Base-by-base conservation (phyloP, 148 eudicot species). In the Polygonum aviculare region DNA sequence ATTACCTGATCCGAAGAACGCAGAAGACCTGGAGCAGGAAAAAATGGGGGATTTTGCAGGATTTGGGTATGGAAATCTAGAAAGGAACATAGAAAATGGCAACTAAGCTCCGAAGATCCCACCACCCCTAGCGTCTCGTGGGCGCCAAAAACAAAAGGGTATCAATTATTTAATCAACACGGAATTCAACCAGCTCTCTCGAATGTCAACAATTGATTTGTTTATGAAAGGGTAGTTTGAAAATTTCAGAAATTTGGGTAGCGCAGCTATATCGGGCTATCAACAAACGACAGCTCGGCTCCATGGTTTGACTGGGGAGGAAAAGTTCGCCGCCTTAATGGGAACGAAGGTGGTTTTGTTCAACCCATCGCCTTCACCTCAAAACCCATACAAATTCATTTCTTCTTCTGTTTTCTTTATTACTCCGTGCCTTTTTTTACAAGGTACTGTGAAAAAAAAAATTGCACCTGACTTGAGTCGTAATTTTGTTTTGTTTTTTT, bases 91-190 rank as follows among this genome's bases (percentile, higher is more conserved):
- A 22, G 69, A 67, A 67, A 67, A 67, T 8, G 45, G 19, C 72
- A 67, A 67, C 45, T 35, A 16, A 67, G 33, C 39, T 4, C 18
- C 40, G 39, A 63, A 67, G 72, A 67, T 67, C 72, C 72, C 72
- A 67, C 19, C 38, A 62, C 38, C 39, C 31, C 31, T 12, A 57
- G 5, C 72, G 72, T 67, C 45, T 67, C 72, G 72, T 67, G 72
- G 72, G 72, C 72, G 72, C 72, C 71, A 67, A 67, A 67, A 67
- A 67, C 72, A 67, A 67, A 36, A 67, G 72, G 38, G 10, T 3
- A 31, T 14, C 44, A 67, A 67, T 67, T 14, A 67, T 67, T 67
- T 31, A 67, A 67, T 36, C 40, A 67, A 36, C 72, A 67, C 72
- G 44, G 72, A 67, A 5, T 67, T 67, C 19, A 57, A 57, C 9